A percentile compares a stretch with the other conserved stretches of the same genome.
phyloP scores from a whole-genome alignment of 495 filamentous ascomycete species.

The Xylaria acuta region DNA sequence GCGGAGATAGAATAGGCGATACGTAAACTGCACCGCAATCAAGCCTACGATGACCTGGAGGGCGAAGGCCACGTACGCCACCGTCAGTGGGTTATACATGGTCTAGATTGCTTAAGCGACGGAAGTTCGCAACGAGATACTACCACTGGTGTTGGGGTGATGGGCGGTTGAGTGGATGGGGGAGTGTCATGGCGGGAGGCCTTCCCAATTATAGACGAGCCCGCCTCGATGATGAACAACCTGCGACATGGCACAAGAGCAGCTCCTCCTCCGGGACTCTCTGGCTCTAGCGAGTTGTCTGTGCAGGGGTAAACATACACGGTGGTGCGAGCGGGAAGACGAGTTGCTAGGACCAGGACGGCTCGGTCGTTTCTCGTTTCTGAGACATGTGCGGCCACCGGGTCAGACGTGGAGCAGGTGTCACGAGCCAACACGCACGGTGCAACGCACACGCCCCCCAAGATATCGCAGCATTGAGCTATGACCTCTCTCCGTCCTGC shows the following conservation, averaged over 20 bases:
- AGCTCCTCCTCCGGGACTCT: neutral
- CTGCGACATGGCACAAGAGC: neutral
- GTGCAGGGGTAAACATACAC: slow-evolving; percentile 1
- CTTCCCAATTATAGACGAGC: neutral
- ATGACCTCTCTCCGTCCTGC: neutral
- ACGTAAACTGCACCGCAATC: neutral
- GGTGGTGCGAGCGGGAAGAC: slow-evolving; percentile 2
- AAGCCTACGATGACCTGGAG: neutral
- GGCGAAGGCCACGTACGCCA: slow-evolving; percentile 10
- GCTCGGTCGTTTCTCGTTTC: neutral
- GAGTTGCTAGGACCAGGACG: neutral
- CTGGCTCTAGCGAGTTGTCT: neutral
- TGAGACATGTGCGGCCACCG: neutral
- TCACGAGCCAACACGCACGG: neutral
- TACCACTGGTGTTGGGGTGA: neutral
- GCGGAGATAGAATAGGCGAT: neutral
- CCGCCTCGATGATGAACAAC: neutral
- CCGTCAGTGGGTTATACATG: neutral
- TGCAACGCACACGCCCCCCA: neutral
- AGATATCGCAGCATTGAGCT: neutral
- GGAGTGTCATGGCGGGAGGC: neutral
- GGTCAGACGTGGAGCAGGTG: neutral
- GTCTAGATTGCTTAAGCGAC: neutral
- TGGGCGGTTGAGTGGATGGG: neutral
- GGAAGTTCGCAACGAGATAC: neutral